Evolutionary conservation across 2,329 filamentous ascomycete genomes (phyloP).

Genomic region (Mariannaea sp.): DNA sequence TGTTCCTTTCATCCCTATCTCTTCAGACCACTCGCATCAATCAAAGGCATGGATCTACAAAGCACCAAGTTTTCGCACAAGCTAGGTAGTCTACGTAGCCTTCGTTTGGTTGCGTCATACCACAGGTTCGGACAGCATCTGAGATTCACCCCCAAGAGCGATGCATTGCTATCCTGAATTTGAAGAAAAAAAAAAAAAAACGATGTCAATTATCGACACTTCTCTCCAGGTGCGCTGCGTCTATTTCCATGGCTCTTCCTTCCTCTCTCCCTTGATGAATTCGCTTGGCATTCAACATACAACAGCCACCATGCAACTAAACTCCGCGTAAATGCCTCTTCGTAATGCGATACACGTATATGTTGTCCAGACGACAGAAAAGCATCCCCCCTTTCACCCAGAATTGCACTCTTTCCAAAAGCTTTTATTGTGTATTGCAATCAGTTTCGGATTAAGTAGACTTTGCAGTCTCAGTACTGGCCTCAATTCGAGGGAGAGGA

Average conservation of each 20-base stretch:
- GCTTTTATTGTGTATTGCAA: neutral
- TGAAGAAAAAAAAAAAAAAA: too few species aligned
- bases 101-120: slow-evolving; percentile 23
- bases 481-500: slow-evolving; percentile 61
- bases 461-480: slow-evolving; percentile 19
- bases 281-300: neutral
- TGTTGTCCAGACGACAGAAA: neutral
- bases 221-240: neutral
- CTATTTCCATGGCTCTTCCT: neutral
- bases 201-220: neutral
- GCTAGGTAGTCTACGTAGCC: too few species aligned
- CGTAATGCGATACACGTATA: slow-evolving; percentile 12
- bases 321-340: slow-evolving; percentile 12
- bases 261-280: neutral
- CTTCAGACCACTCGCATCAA: too few species aligned
- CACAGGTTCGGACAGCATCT: too few species aligned
- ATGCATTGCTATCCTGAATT: too few species aligned
- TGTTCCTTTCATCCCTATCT: too few species aligned
- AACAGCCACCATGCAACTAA: neutral
- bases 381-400: neutral
- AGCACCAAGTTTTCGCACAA: too few species aligned
- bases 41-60: too few species aligned
- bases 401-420: neutral
- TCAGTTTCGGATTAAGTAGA: slow-evolving; percentile 2
- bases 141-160: too few species aligned